Percentiles rank a stretch among this genome's conserved stretches.
These are phyloP conservation scores for Coelastrella sp. DNA, from an alignment of 139 green algal species.

Conservation along the genomic window DNA sequence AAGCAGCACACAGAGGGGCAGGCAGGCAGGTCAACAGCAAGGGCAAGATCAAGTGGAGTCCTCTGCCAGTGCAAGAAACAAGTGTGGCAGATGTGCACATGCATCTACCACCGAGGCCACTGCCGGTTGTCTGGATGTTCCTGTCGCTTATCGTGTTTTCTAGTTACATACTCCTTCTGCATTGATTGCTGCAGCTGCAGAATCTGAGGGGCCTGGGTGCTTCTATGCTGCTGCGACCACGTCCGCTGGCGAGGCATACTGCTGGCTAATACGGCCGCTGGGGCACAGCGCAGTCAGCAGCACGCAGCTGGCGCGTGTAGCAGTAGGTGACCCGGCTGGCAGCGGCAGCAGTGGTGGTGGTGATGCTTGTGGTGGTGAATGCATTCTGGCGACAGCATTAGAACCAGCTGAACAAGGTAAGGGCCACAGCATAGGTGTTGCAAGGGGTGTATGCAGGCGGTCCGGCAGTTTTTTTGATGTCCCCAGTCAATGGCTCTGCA, in stretches of 20 bases:
- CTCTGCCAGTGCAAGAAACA: too few species aligned
- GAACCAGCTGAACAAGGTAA: conserved; percentile 37
- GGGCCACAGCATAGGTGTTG: neutral
- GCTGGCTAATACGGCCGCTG: conserved; percentile 58
- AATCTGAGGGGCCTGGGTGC: neutral
- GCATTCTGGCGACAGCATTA: conserved; percentile 50
- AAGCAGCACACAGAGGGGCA: neutral
- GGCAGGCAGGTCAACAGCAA: neutral
- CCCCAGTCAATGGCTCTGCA: too few species aligned
- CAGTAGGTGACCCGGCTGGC: conserved; percentile 13
- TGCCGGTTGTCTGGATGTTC: too few species aligned
- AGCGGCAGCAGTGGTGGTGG: neutral
- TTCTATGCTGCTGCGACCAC: conserved; percentile 67
- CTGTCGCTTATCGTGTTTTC: neutral
- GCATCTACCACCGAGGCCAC: too few species aligned
- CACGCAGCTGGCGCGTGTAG: conserved; percentile 54
- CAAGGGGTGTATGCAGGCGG: too few species aligned
- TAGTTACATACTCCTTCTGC: neutral
- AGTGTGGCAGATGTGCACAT: too few species aligned
- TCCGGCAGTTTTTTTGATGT: too few species aligned
- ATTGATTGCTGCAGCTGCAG: conserved; percentile 1
- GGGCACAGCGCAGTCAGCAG: conserved; percentile 16
- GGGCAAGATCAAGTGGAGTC: too few species aligned
- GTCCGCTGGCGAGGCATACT: conserved; percentile 62
- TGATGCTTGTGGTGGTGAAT: conserved; percentile 1